Conservation (phyloP, 2,329 filamentous ascomycete species). For the Hypoxylon rubiginosum region DNA sequence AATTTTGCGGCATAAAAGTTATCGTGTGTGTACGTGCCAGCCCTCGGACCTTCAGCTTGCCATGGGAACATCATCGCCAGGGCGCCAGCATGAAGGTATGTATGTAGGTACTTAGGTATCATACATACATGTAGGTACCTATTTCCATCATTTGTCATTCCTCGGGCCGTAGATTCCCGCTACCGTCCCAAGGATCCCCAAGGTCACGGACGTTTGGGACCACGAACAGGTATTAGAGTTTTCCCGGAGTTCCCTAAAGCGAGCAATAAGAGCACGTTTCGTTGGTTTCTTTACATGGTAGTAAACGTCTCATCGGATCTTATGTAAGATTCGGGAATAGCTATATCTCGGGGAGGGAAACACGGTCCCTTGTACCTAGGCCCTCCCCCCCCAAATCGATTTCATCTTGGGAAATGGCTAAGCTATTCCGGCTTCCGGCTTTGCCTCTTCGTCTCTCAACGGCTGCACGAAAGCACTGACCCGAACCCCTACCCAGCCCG, state of each 20-base stretch:
- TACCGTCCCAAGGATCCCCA: background rate
- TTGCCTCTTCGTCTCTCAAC: background rate
- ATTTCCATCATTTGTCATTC: background rate
- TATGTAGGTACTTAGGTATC: background rate
- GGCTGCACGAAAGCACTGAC: conserved; percentile 7
- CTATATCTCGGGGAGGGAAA: background rate
- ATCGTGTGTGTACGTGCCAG: background rate
- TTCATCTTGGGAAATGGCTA: conserved; percentile 29
- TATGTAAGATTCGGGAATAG: conserved; percentile 40
- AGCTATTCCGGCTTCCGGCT: conserved; percentile 2
- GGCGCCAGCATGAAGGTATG: background rate
- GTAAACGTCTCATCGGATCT: background rate
- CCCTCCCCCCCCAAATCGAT: background rate
- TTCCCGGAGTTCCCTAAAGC: background rate
- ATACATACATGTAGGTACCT: no score
- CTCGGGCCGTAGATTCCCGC: conserved; percentile 1
- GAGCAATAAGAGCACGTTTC: background rate
- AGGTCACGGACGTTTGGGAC: background rate
- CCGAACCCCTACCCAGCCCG: conserved; percentile 10
- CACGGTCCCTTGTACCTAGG: no score
- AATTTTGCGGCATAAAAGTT: background rate
- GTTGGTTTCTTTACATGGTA: background rate
- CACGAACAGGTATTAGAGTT: background rate
- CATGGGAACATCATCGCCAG: background rate
- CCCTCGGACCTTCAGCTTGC: background rate